phyloP scores from a whole-genome alignment of 306 rosid species.

The Inga laurina region DNA sequence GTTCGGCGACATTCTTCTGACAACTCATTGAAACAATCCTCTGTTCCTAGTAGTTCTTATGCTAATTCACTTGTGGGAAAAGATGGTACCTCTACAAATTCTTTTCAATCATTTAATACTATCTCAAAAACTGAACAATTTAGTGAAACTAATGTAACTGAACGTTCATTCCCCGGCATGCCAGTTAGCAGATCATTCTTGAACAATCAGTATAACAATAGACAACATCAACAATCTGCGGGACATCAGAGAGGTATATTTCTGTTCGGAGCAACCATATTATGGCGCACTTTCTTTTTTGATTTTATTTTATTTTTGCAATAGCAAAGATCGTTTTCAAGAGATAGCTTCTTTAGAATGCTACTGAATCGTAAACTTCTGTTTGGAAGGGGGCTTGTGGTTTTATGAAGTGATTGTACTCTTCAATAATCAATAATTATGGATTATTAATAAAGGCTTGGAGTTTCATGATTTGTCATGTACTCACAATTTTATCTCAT shows the following conservation, averaged over 20 bases:
- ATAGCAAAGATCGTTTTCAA: not conserved
- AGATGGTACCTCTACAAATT: constrained; percentile 63
- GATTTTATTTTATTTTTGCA: not conserved
- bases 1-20: constrained; percentile 77
- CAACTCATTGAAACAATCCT: constrained; percentile 50
- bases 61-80: constrained; percentile 56
- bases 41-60: constrained; percentile 57
- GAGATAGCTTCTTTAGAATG: not conserved
- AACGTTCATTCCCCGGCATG: constrained; percentile 55
- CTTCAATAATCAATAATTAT: not conserved
- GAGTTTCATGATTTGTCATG: not conserved
- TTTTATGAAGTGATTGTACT: not conserved
- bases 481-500: not conserved
- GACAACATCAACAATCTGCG: constrained; percentile 70
- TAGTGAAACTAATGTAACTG: constrained; percentile 54
- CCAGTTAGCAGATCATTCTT: constrained; percentile 53
- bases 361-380: not conserved
- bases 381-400: no score
- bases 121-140: constrained; percentile 62
- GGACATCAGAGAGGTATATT: constrained; percentile 92
- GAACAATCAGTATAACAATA: constrained; percentile 59
- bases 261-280: not conserved
- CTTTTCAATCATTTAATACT: constrained; percentile 59
- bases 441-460: not conserved
- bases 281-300: not conserved